Evolutionary conservation across 2,329 filamentous ascomycete genomes (phyloP).

Genomic region (Talaromyces sp.): DNA sequence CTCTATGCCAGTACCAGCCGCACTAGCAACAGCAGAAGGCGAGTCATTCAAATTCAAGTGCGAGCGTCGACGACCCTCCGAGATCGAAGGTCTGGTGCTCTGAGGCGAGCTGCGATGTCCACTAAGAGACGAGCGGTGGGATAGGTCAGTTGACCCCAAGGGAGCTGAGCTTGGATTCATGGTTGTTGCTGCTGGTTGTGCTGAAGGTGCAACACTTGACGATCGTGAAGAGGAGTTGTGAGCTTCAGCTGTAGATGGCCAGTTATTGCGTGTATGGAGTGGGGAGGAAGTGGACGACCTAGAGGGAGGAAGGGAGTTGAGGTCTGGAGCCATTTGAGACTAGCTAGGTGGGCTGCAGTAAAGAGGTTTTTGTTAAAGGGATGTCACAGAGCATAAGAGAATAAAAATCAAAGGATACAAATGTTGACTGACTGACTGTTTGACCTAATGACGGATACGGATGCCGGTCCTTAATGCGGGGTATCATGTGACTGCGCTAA

Average conservation of each 20-base stretch:
- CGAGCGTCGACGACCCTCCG: slow-evolving; percentile 47
- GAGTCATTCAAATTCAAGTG: slow-evolving; percentile 44
- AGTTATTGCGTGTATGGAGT: slow-evolving; percentile 33
- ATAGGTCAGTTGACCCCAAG: slow-evolving; percentile 67
- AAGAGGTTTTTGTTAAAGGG: not conserved
- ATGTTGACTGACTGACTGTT: not conserved
- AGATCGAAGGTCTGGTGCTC: slow-evolving; percentile 36
- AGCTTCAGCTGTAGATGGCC: slow-evolving; percentile 31
- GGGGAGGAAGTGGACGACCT: slow-evolving; percentile 45
- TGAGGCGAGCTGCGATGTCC: slow-evolving; percentile 29
- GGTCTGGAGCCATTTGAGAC: slow-evolving; percentile 65
- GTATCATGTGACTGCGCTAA: slow-evolving; percentile 19
- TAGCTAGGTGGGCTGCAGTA: not conserved
- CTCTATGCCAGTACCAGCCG: slow-evolving; percentile 33
- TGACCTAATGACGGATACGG: not conserved
- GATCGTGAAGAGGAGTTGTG: slow-evolving; percentile 58
- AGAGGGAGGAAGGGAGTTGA: slow-evolving; percentile 67
- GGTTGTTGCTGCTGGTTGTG: not conserved
- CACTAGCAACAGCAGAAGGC: slow-evolving; percentile 17
- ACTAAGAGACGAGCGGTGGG: slow-evolving; percentile 40
- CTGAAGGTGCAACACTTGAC: slow-evolving; percentile 58
- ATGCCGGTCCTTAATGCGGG: slow-evolving; percentile 9
- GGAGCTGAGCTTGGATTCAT: slow-evolving; percentile 55
- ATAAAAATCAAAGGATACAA: not conserved
- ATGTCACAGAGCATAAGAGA: not conserved